Base-by-base conservation (phyloP, 1,139 yeast species). In the Kodamaea derodonti region DNA sequence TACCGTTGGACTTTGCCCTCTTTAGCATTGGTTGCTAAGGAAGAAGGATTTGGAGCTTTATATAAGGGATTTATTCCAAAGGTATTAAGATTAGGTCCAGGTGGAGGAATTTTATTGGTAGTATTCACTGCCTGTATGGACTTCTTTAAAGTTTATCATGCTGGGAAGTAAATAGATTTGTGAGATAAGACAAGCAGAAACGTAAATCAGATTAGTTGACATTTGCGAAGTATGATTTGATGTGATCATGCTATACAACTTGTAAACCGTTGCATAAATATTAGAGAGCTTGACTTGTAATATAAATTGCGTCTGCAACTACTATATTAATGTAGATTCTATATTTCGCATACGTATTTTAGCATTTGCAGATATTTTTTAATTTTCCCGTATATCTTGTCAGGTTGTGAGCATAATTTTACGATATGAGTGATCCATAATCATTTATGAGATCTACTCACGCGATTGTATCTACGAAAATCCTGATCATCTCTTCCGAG, bases 31-130 rank as follows among this genome's bases (percentile, higher is more conserved):
- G 90, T 94, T 27, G 80, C 81, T 52, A 79, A 73, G 58, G 98
- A 92, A 63, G 97, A 90, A 71, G 97, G 60, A 14, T 42, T 46
- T 27, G 35, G 33, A 2, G 49, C 51, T 6, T 46, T 47, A 35
- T 88, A 88, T 65, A 90, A 86, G 68, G 97, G 97, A 31, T 92
- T 92, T 77, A 61, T 92, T 50, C 98, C 99, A 49, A 94, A 94
- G 73, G 97, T 94, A 14, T 75, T 92, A 59, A 83, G 98, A 75
- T 75, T 94, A 51, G 98, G 98, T 37, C 98, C 98, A 41, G 98
- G 98, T 55, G 99, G 98, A 59, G 98, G 98, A 69, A 90, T 94
- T 49, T 71, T 94, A 56, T 74, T 92, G 59, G 97, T 94, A 35
- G 98, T 94, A 14, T 92, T 88, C 71, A 87, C 97, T 33, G 74